These are phyloP conservation scores for Linum tenue DNA, from an alignment of 345 rosid species.

Conservation along the genomic window DNA sequence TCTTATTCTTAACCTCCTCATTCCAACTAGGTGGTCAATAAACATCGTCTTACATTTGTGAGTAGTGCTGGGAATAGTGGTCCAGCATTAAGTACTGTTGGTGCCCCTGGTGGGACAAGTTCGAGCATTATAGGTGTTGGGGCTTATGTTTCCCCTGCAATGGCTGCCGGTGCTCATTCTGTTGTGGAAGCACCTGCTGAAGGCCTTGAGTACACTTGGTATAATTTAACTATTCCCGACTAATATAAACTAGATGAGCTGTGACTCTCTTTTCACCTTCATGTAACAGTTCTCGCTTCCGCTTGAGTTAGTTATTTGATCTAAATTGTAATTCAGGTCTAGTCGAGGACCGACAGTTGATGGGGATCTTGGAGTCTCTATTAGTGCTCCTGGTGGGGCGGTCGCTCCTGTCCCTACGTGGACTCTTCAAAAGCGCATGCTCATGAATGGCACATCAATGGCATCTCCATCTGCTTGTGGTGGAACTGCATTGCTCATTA, in stretches of 20 bases:
- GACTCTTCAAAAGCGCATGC: constrained; percentile 97
- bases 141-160: constrained; percentile 95
- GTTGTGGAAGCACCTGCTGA: constrained; percentile 90
- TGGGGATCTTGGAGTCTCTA: constrained; percentile 91
- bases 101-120: constrained; percentile 98
- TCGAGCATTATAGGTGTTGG: constrained; percentile 95
- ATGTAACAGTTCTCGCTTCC: constrained; percentile 10
- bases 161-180: constrained; percentile 94
- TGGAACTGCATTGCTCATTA: constrained; percentile 77
- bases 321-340: constrained; percentile 55
- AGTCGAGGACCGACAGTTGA: constrained; percentile 96
- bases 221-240: constrained; percentile 15
- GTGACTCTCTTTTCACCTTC: neutral
- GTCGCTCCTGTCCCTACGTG: constrained; percentile 99
- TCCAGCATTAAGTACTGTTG: constrained; percentile 90
- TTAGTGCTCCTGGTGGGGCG: constrained; percentile 99
- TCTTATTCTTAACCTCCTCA: constrained; percentile 12
- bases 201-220: constrained; percentile 97
- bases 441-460: constrained; percentile 99
- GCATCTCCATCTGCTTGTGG: constrained; percentile 99
- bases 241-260: constrained; percentile 5
- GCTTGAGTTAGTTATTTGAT: constrained; percentile 16
- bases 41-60: constrained; percentile 74
- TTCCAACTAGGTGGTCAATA: constrained; percentile 66
- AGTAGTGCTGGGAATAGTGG: constrained; percentile 99